These are phyloP conservation scores for Spergularia marina DNA, from an alignment of 148 eudicot genomes.

Conservation along the genomic window DNA sequence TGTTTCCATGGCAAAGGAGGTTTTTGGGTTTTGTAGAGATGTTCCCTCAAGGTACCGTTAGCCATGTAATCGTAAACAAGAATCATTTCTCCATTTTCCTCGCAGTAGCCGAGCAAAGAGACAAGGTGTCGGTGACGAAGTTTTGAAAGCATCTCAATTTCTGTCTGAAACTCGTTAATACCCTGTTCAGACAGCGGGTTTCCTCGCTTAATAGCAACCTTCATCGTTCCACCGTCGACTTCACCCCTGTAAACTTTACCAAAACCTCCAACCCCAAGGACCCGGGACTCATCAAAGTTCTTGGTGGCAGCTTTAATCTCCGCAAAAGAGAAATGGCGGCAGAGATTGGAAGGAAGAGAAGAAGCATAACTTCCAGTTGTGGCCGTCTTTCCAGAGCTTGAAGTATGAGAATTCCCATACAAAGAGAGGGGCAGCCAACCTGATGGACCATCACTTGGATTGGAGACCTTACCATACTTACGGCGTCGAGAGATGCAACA, in stretches of 20 bases:
- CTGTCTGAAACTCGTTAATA: slow-evolving; percentile 88
- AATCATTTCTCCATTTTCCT: slow-evolving; percentile 91
- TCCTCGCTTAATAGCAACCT: slow-evolving; percentile 90
- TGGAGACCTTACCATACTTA: slow-evolving; percentile 54
- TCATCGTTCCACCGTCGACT: slow-evolving; percentile 65
- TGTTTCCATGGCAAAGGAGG: slow-evolving; percentile 96
- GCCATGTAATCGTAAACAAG: slow-evolving; percentile 97
- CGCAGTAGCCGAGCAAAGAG: slow-evolving; percentile 89
- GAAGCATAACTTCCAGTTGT: slow-evolving; percentile 86
- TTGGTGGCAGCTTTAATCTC: slow-evolving; percentile 91
- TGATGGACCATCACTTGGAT: slow-evolving; percentile 75
- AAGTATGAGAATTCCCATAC: slow-evolving; percentile 84
- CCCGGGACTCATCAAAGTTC: slow-evolving; percentile 83
- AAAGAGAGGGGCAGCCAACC: slow-evolving; percentile 94
- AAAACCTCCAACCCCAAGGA: slow-evolving; percentile 94
- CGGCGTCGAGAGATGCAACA: slow-evolving; percentile 48
- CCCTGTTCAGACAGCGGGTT: slow-evolving; percentile 91
- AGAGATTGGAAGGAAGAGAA: slow-evolving; percentile 77
- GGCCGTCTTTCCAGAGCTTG: slow-evolving; percentile 76
- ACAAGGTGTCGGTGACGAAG: slow-evolving; percentile 96
- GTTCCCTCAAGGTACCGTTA: slow-evolving; percentile 88
- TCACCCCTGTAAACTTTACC: slow-evolving; percentile 92
- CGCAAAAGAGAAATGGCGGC: slow-evolving; percentile 87
- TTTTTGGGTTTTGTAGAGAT: slow-evolving; percentile 86
- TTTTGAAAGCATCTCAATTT: slow-evolving; percentile 95